Evolutionary conservation across 2,329 filamentous ascomycete species (phyloP), one percentile per base, ranked within the genome.

Genomic region (Arachnomyces sp.): DNA sequence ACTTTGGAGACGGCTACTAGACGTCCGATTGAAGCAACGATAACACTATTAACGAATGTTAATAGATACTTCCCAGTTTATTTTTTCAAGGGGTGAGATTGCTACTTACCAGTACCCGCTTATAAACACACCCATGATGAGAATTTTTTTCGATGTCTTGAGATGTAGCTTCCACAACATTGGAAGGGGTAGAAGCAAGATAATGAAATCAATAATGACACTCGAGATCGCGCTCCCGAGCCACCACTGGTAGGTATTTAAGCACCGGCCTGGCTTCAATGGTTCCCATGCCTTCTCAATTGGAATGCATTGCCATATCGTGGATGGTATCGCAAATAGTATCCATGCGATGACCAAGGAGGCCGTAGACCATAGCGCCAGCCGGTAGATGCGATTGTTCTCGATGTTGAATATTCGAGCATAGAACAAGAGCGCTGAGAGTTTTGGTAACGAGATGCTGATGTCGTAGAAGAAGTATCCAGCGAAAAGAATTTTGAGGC

Each of bases 361-460:
- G 28, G 18, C 18, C 28, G 31, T 34, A 18, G 29, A 14, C 31
- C 38, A 40, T 25, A 34, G 28, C 14, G 38, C 31, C 30, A 28
- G 7, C 3, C 29, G 18, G 31, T 34, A 40, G 69, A 47, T 49
- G 59, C 44, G 6, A 52, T 43, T 31, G 21, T 25, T 25, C 21
- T 25, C 21, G 5, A 25, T 25, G 21, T 25, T 25, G 21, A 25
- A 25, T 14, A 49, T 34, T 15, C 42, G 43, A 16, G 32, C 30
- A 30, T 48, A 48, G 37, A 48, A 48, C 34, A 48, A 17, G 18
- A 48, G 38, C 21, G 46, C 40, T 7, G 46, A 48, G 21, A 43
- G 33, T 37, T 48, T 48, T 7, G 43, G 43, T 5, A 40, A 33
- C 16, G 44, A 34, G 17, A 48, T 35, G 15, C 39, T 44, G 7